Conservation (phyloP, 345 rosid species). For the Tarenaya hassleriana region DNA sequence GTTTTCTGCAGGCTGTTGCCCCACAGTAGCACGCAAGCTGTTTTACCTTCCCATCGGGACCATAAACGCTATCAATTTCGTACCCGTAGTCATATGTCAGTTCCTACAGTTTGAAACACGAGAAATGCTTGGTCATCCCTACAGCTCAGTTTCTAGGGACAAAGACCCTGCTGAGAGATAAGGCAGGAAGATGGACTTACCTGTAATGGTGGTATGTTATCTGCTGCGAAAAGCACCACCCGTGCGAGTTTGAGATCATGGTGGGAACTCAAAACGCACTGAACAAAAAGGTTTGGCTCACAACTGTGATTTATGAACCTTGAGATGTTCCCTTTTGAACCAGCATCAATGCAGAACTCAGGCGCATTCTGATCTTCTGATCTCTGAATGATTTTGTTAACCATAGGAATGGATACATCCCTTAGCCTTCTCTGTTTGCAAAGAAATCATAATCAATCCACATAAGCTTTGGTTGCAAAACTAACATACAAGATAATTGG, state of each 20-base stretch:
- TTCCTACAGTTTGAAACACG: slow-evolving; percentile 42
- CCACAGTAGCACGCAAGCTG: slow-evolving; percentile 73
- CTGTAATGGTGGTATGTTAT: slow-evolving; percentile 92
- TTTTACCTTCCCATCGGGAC: slow-evolving; percentile 67
- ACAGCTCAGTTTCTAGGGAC: too few relatives aligned
- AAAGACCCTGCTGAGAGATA: too few relatives aligned
- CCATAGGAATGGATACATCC: slow-evolving; percentile 36
- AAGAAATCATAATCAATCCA: slow-evolving; percentile 1
- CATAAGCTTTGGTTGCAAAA: too few relatives aligned
- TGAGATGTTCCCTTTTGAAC: slow-evolving; percentile 68
- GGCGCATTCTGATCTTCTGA: slow-evolving; percentile 55
- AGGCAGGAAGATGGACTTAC: too few relatives aligned
- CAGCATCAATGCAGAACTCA: slow-evolving; percentile 92
- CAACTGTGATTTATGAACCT: slow-evolving; percentile 95
- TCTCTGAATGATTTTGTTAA: slow-evolving; percentile 20
- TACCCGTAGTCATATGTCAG: slow-evolving; percentile 91
- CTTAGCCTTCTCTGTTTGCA: slow-evolving; percentile 53
- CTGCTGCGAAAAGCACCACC: slow-evolving; percentile 87
- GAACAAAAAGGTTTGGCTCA: slow-evolving; percentile 89
- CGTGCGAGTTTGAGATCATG: slow-evolving; percentile 75
- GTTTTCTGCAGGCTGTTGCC: slow-evolving; percentile 58
- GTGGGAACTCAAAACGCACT: slow-evolving; percentile 77
- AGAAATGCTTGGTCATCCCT: not conserved
- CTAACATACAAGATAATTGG: too few relatives aligned
- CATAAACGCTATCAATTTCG: slow-evolving; percentile 62